Percentiles rank a stretch among this genome's conserved stretches.
Evolutionary conservation across 2,329 filamentous ascomycete genomes (phyloP).

Genomic region (Cordyceps pruinosa): DNA sequence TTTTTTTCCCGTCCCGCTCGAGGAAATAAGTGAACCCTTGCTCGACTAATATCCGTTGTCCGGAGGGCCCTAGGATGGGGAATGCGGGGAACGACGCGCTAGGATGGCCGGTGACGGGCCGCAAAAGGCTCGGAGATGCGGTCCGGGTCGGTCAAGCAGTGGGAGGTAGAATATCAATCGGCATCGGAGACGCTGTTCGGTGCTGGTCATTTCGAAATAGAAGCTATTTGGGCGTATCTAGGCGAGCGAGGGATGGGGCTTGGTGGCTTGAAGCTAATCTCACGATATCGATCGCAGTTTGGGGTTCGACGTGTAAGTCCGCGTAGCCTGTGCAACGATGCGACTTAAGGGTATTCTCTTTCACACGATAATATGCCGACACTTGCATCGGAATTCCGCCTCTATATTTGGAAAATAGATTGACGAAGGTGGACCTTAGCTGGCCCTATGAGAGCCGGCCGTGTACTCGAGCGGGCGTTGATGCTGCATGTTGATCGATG

Average conservation of each 20-base stretch:
- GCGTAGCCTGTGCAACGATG: no score
- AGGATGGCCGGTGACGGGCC: neutral
- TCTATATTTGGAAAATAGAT: no score
- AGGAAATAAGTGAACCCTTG: neutral
- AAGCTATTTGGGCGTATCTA: no score
- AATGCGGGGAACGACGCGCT: constrained; percentile 3
- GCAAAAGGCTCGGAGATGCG: neutral
- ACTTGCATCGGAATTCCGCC: no score
- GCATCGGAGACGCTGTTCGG: neutral
- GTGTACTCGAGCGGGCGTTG: no score
- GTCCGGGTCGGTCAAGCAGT: neutral
- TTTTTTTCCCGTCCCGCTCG: neutral
- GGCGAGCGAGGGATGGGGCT: no score
- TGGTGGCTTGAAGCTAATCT: neutral
- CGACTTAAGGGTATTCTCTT: no score
- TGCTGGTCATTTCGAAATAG: neutral
- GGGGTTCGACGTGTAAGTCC: neutral
- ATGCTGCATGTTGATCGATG: no score
- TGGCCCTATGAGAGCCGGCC: no score
- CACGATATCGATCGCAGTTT: neutral
- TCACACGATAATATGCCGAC: no score
- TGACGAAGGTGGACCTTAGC: no score
- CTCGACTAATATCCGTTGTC: neutral
- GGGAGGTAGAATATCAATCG: neutral
- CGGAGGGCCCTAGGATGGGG: neutral